These are phyloP conservation scores for Monilinia laxa DNA, from an alignment of 2,329 filamentous ascomycete genomes.

Conservation along the genomic window DNA sequence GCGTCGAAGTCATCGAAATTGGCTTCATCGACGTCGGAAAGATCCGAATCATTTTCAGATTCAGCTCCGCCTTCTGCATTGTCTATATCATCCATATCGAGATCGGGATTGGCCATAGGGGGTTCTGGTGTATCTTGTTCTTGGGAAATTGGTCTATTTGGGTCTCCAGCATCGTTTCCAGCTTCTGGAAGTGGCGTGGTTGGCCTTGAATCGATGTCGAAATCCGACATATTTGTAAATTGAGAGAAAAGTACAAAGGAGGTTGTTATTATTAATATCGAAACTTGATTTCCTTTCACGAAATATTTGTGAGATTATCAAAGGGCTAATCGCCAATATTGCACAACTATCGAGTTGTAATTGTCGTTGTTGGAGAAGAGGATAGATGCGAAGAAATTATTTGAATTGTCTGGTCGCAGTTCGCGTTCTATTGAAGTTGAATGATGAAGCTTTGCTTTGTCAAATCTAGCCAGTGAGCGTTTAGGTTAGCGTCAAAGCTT, in stretches of 20 bases:
- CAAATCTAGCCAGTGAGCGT: conserved; percentile 3
- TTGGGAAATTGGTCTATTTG: conserved; percentile 30
- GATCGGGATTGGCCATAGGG: conserved; percentile 34
- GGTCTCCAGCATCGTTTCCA: conserved; percentile 29
- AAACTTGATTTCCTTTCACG: neutral
- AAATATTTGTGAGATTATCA: neutral
- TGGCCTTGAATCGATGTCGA: conserved; percentile 30
- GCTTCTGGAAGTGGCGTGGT: conserved; percentile 32
- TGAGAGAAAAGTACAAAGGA: conserved; percentile 15
- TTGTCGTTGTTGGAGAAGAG: conserved; percentile 5
- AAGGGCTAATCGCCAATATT: neutral
- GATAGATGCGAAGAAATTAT: conserved; percentile 9
- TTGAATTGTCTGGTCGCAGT: conserved; percentile 15
- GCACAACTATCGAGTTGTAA: neutral
- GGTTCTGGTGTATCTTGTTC: conserved; percentile 31
- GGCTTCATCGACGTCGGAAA: conserved; percentile 69
- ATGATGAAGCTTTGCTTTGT: conserved; percentile 19
- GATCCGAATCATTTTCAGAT: conserved; percentile 49
- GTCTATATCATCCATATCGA: conserved; percentile 38
- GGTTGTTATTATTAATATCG: neutral
- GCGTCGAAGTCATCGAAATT: conserved; percentile 70
- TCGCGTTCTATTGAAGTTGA: conserved; percentile 8
- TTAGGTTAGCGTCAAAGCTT: conserved; percentile 24
- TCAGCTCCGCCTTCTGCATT: conserved; percentile 28
- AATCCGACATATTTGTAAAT: conserved; percentile 36